A percentile compares a stretch with the other conserved stretches of the same genome.
These are phyloP conservation scores for Aspergillus asperescens DNA, from an alignment of 495 filamentous ascomycete species.

Conservation along the genomic window DNA sequence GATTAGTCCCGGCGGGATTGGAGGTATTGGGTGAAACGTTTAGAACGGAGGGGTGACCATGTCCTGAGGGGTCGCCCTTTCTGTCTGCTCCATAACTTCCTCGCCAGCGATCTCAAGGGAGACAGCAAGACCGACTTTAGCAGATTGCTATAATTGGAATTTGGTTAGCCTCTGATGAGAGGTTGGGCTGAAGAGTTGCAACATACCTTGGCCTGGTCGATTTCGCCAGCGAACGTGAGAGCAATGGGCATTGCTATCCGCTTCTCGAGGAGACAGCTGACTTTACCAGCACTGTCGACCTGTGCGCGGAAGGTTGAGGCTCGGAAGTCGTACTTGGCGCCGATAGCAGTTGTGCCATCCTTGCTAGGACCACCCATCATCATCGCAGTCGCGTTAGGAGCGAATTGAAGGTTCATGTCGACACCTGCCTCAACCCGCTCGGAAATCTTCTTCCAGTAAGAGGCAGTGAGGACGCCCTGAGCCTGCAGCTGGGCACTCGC, in stretches of 20 bases:
- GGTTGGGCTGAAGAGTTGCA: background rate
- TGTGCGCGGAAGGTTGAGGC: conserved; percentile 92
- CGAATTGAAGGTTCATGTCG: conserved; percentile 84
- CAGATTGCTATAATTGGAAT: conserved; percentile 63
- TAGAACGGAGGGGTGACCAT: conserved; percentile 53
- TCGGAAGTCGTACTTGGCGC: conserved; percentile 97
- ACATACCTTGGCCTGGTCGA: conserved; percentile 91
- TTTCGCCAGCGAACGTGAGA: conserved; percentile 92
- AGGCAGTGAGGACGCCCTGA: conserved; percentile 79
- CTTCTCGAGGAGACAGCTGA: conserved; percentile 92
- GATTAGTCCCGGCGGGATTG: conserved; percentile 10
- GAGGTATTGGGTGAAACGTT: conserved; percentile 10
- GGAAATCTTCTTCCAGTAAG: conserved; percentile 91
- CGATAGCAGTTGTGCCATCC: conserved; percentile 84
- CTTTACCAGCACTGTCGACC: conserved; percentile 88
- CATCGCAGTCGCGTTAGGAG: conserved; percentile 52
- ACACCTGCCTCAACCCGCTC: conserved; percentile 95
- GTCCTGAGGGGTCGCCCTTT: conserved; percentile 52
- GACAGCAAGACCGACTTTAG: conserved; percentile 90
- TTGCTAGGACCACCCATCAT: conserved; percentile 70
- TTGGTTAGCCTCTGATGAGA: background rate
- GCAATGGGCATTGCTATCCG: conserved; percentile 82
- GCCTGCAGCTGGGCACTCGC: conserved; percentile 79
- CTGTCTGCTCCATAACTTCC: conserved; percentile 89
- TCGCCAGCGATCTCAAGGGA: conserved; percentile 87